phyloP scores from a whole-genome alignment of 2,329 filamentous ascomycete genomes.

The Penicillium crustosum region DNA sequence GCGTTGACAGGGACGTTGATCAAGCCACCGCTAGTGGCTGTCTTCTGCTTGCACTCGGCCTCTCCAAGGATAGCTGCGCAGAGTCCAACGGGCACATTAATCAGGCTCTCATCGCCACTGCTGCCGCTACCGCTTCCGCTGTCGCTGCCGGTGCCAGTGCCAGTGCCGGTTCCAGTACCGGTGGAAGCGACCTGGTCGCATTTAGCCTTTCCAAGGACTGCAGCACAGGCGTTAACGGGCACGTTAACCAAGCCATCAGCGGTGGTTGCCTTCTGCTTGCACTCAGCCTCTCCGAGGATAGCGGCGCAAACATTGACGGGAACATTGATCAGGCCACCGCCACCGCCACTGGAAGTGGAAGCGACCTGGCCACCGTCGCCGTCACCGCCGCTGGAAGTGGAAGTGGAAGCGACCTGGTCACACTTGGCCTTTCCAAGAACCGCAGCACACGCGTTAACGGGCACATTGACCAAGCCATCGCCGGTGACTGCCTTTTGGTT shows the following conservation, averaged over 20 bases:
- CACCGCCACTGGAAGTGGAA: neutral
- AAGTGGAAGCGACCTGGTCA: constrained; percentile 19
- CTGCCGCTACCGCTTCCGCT: neutral
- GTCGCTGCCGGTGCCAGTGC: neutral
- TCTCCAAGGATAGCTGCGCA: constrained; percentile 31
- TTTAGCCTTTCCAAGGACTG: constrained; percentile 26
- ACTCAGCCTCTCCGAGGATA: constrained; percentile 27
- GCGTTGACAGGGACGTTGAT: constrained; percentile 28
- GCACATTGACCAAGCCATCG: constrained; percentile 27
- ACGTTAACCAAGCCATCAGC: constrained; percentile 25
- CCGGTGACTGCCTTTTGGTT: constrained; percentile 17
- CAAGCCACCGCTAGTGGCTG: constrained; percentile 16
- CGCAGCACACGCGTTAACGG: constrained; percentile 24
- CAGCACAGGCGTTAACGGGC: constrained; percentile 25
- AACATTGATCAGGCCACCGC: constrained; percentile 22
- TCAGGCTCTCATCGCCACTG: constrained; percentile 4
- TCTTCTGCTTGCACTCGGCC: constrained; percentile 26
- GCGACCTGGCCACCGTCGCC: constrained; percentile 19
- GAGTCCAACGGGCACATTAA: constrained; percentile 29
- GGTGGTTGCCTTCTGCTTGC: constrained; percentile 20
- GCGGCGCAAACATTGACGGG: constrained; percentile 26
- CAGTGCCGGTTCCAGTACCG: too few species aligned
- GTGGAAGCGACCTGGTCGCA: constrained; percentile 22
- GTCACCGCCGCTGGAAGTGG: neutral
- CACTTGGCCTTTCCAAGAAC: constrained; percentile 28